Evolutionary conservation across 768 basidiomycete genomes (phyloP).

Genomic region (Crassisporium funariophilum): DNA sequence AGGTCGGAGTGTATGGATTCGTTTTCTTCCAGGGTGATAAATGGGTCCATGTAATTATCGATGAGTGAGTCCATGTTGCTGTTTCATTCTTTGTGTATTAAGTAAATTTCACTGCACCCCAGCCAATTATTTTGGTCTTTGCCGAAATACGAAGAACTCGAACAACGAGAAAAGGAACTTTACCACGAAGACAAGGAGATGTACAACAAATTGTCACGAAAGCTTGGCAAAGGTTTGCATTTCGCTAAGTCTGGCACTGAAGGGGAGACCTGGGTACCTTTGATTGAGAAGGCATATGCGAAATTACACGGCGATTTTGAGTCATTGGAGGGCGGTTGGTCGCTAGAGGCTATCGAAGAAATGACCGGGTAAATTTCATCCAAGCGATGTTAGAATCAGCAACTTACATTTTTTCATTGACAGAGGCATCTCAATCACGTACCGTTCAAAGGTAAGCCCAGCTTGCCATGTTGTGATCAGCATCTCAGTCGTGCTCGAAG

Average conservation of each 20-base stretch:
- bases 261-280: constrained; percentile 49
- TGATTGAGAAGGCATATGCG: constrained; percentile 54
- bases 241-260: constrained; percentile 41
- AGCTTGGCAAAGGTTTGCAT: constrained; percentile 39
- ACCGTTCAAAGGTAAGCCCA: constrained; percentile 30
- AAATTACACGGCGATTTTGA: constrained; percentile 50
- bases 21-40: constrained; percentile 47
- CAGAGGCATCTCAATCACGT: constrained; percentile 42
- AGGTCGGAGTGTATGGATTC: constrained; percentile 54
- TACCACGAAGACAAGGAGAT: constrained; percentile 45
- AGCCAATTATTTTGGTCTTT: constrained; percentile 45
- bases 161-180: constrained; percentile 32
- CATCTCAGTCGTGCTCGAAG: constrained; percentile 9
- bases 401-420: background rate
- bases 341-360: constrained; percentile 52
- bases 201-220: constrained; percentile 37
- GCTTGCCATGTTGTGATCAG: background rate
- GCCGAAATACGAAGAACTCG: constrained; percentile 45
- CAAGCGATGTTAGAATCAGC: background rate
- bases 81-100: background rate
- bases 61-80: constrained; percentile 37
- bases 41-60: constrained; percentile 53
- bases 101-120: background rate
- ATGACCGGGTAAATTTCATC: constrained; percentile 43
- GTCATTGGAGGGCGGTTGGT: constrained; percentile 34